Evolutionary conservation across 1,284 basidiomycete genomes (phyloP).

Genomic region (Rhodotorula sp.): DNA sequence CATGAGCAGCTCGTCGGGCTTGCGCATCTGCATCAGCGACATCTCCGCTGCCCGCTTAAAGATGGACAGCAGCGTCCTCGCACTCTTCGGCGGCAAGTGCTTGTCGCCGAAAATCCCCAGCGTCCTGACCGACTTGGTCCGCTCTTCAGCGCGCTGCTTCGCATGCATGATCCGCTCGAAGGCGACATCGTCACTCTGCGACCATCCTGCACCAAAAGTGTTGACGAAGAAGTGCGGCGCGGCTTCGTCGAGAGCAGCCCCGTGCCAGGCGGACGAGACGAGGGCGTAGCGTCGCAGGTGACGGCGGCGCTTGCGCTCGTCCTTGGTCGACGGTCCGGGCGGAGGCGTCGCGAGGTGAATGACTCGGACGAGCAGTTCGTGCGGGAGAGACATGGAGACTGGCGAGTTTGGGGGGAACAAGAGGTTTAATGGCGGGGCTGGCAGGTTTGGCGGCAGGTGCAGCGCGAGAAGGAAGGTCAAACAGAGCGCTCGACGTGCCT

Average conservation of each 20-base stretch:
- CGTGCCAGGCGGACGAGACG: constrained; percentile 3
- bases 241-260: constrained; percentile 8
- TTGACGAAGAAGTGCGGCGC: constrained; percentile 1
- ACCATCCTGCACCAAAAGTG: background rate
- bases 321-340: background rate
- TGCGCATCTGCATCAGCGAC: background rate
- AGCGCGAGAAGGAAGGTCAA: too few species aligned
- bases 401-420: too few species aligned
- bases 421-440: too few species aligned
- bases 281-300: constrained; percentile 2
- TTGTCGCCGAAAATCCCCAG: constrained; percentile 8
- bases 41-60: background rate
- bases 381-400: too few species aligned
- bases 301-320: constrained; percentile 1
- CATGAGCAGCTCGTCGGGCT: background rate
- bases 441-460: too few species aligned
- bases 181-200: constrained; percentile 2
- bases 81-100: background rate
- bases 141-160: background rate
- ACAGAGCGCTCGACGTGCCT: too few species aligned
- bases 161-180: background rate
- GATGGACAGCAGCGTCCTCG: background rate
- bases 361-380: too few species aligned
- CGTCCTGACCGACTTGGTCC: background rate
- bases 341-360: too few species aligned